Base-by-base conservation (phyloP, 2,329 filamentous ascomycete species). In the Conoideocrella luteorostrata region DNA sequence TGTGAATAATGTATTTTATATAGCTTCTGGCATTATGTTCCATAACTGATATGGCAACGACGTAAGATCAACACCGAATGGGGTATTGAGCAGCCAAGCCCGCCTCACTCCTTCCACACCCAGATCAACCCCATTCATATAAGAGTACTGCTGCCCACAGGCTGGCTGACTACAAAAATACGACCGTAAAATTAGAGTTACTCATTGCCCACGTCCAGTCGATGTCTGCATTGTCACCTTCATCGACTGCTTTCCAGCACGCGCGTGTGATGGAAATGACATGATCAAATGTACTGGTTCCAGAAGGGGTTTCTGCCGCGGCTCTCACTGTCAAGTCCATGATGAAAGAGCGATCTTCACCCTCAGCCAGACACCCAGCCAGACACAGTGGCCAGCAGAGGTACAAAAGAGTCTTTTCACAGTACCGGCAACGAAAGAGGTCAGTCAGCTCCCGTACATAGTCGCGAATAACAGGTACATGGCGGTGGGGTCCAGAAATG, bases 141-240 rank as follows among this genome's bases (percentile, higher is more conserved):
- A n/a, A n/a, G n/a, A n/a, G n/a, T n/a, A n/a, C n/a, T n/a, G n/a
- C n/a, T n/a, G n/a, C n/a, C n/a, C n/a, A n/a, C n/a, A 23, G 22
- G 24, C 23, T 3, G 5, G n/a, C 35, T 15, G 21, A n/a, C 35
- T 37, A 37, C n/a, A 37, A 37, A 22, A 37, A 24, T 7, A 37
- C 20, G 11, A 37, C 35, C 9, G n/a, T 12, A 24, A 9, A 37
- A 20, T 13, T 10, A 12, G 24, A 13, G 5, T 15, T 23, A 4
- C 18, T 37, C 35, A 37, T 37, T 7, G 20, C 35, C 35, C 21
- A 37, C 11, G 35, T 37, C 35, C 35, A 37, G 21, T 37, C 35
- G 21, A 37, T 20, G 13, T 37, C 35, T 13, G 35, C 21, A 4
- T 37, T 22, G 10, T 15, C n/a, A 24, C 21, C 11, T 10, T 22